Evolutionary conservation across 139 green algal genomes (phyloP).

Genomic region (Eudorina sp.): DNA sequence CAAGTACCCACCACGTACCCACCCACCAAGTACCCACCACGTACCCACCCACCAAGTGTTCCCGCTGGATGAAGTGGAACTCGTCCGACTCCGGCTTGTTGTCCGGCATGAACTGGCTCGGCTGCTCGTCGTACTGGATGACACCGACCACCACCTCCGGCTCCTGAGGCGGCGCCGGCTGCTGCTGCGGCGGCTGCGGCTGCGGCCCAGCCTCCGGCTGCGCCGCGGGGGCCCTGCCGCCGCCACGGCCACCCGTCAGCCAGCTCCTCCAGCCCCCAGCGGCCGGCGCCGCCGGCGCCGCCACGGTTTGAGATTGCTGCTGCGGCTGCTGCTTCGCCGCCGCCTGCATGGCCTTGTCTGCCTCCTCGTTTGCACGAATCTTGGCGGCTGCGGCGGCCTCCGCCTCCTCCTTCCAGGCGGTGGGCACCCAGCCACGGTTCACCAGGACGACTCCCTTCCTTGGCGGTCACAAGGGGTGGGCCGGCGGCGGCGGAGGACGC

Average conservation of each 20-base stretch:
- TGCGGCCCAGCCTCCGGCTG: not conserved
- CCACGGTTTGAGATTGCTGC: too few species aligned
- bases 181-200: not conserved
- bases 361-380: not conserved
- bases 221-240: not conserved
- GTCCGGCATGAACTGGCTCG: slow-evolving; percentile 78
- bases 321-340: not conserved
- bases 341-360: slow-evolving; percentile 50
- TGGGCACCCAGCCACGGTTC: slow-evolving; percentile 85
- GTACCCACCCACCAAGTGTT: slow-evolving; percentile 62
- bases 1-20: not conserved
- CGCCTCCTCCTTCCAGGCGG: slow-evolving; percentile 63
- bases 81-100: slow-evolving; percentile 73
- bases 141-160: slow-evolving; percentile 69
- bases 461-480: not conserved
- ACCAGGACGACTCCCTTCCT: slow-evolving; percentile 73
- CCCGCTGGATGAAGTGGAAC: slow-evolving; percentile 78
- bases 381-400: not conserved
- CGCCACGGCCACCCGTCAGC: not conserved
- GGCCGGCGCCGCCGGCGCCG: not conserved
- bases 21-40: not conserved
- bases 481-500: too few species aligned
- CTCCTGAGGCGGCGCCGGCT: not conserved
- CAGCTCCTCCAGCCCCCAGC: slow-evolving; percentile 12
- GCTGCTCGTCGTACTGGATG: slow-evolving; percentile 73